Base-by-base conservation (phyloP, 2,329 filamentous ascomycete genomes). In the Sporothrix schenckii region DNA sequence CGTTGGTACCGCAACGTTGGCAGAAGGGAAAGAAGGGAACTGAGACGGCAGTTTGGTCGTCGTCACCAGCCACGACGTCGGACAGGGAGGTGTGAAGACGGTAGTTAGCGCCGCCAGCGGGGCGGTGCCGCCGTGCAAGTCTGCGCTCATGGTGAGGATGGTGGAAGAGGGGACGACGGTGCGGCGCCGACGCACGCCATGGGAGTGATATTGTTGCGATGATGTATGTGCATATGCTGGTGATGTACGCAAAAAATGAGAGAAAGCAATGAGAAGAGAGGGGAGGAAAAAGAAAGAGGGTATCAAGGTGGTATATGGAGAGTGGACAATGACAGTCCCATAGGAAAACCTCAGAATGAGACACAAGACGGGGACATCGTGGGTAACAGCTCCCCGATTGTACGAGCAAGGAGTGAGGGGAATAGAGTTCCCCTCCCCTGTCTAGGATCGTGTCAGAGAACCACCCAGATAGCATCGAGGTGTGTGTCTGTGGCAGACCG, bases 11-110 rank as follows among this genome's bases (percentile, higher is more conserved):
- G 79, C 76, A 27, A 0, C 78, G n/a, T 19, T 79, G 3, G 73
- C 69, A 4, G 66, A 16, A 0, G 74, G 73, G 24, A 75, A 73
- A 76, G 79, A 54, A 78, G 81, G 81, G 68, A 77, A 79, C 72
- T 82, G 80, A 3, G 80, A 82, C 0, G 79, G 80, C 50, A 78
- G 68, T 72, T 79, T 78, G 34, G 77, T 78, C 1, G 80, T 81
- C 34, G 80, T 81, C 54, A 82, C 65, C n/a, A 82, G 76, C 80
- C 80, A 82, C 11, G 78, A 77, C 13, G 76, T 80, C 47, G 78
- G 61, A 72, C 81, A 82, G 4, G 80, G 78, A 7, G 80, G 80
- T 30, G 75, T 79, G 74, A 82, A 83, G 56, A 82, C 73, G 58
- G 80, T 80, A 27, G 80, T 81, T 65, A 82, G 77, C 14, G 80